Evolutionary conservation across 768 basidiomycete species (phyloP), one percentile per base, ranked within the genome.

Genomic region (Panaeolus papilionaceus): DNA sequence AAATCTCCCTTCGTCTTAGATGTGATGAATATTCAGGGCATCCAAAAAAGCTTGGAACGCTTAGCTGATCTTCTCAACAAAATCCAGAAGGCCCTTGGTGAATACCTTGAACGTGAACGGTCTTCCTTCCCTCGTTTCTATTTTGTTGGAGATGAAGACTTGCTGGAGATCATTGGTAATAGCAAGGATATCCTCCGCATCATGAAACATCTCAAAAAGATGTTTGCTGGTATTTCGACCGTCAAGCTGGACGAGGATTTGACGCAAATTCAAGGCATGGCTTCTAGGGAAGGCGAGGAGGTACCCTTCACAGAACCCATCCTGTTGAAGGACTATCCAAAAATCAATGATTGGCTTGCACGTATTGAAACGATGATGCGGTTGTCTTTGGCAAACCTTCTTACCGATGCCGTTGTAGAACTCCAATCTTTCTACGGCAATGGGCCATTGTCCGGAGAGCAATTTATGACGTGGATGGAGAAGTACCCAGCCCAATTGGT

Each of bases 131-230:
- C 98, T 74, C 93, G 98, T 8, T 99, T 99, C 84, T 99, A 99
- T 81, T 99, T 99, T 74, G 96, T 99, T 64, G 98, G 98, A 73
- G 98, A 99, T 79, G 98, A 99, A 76, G 98, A 99, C 76, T 81
- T 99, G 68, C 85, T 99, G 69, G 98, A 99, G 79, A 99, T 99
- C 73, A 99, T 99, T 70, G 98, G 98, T 70, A 99, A 99, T 82
- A 98, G 95, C 86, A 99, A 98, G 79, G 96, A 99, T 75, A 98
- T 99, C 72, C 80, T 95, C 51, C 92, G 98, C 44, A 94, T 99
- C 79, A 95, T 98, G 94, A 99, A 99, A 73, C 98, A 99, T 81
- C 85, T 99, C 68, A 99, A 98, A 84, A 99, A 99, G 86, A 99
- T 99, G 98, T 99, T 99, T 79, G 98, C 98, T 23, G 98, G 98